Conservation (phyloP, 164 flowering plant species). For the Akebia trifoliata region DNA sequence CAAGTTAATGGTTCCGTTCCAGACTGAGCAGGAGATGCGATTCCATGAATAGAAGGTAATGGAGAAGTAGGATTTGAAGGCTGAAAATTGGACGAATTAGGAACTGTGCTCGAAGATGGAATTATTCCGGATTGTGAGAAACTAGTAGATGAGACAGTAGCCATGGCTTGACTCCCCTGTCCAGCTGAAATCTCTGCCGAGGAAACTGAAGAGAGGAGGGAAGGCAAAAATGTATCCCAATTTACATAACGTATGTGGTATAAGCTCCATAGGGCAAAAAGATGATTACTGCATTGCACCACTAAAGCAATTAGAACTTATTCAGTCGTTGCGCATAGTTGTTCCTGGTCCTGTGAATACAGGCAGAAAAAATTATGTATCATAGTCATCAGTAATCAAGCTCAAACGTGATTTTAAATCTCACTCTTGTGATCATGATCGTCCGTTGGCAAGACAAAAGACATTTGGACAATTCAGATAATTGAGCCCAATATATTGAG, state of each 20-base stretch:
- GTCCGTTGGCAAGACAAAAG: too few relatives aligned
- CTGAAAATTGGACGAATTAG: constrained; percentile 55
- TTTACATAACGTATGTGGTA: constrained; percentile 63
- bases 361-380: constrained; percentile 1
- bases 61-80: constrained; percentile 81
- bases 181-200: constrained; percentile 58
- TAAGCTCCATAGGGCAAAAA: constrained; percentile 78
- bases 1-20: constrained; percentile 54
- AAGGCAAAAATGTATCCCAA: constrained; percentile 90
- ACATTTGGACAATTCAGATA: too few relatives aligned
- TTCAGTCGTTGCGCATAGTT: constrained; percentile 73
- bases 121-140: constrained; percentile 47
- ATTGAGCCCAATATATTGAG: too few relatives aligned
- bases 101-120: constrained; percentile 39
- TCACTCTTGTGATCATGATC: too few relatives aligned
- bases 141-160: constrained; percentile 39
- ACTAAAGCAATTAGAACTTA: constrained; percentile 77
- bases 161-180: constrained; percentile 49
- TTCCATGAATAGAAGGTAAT: constrained; percentile 63
- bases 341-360: constrained; percentile 78
- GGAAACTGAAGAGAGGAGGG: constrained; percentile 80
- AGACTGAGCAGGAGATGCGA: constrained; percentile 83
- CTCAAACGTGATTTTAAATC: not conserved
- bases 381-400: constrained; percentile 5
- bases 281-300: constrained; percentile 84